Conservation (phyloP, 495 filamentous ascomycete species). For the Talaromyces borbonicus region DNA sequence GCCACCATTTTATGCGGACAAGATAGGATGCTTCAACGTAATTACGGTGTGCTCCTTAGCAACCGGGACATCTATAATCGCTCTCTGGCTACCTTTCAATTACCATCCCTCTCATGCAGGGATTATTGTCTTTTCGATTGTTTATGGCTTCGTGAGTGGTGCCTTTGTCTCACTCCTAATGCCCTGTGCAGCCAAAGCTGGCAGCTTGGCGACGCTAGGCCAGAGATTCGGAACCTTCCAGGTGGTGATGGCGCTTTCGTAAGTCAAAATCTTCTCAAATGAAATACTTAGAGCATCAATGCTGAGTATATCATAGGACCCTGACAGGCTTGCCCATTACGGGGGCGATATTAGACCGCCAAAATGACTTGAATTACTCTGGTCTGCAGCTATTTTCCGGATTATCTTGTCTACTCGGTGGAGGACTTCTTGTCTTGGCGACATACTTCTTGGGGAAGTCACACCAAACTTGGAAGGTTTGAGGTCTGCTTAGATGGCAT, state of each 20-base stretch:
- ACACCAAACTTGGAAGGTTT: not conserved
- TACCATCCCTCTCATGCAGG: conserved; percentile 17
- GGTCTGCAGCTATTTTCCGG: conserved; percentile 51
- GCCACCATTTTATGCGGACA: conserved; percentile 21
- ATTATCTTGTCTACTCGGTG: conserved; percentile 20
- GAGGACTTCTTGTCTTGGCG: not conserved
- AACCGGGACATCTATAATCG: conserved; percentile 12
- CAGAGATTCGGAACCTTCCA: conserved; percentile 23
- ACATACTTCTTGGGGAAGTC: not conserved
- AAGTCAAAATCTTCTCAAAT: conserved; percentile 3
- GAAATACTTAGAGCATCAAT: not conserved
- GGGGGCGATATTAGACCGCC: conserved; percentile 17
- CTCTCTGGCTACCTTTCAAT: conserved; percentile 16
- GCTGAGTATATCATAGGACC: conserved; percentile 9
- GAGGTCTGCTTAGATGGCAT: no score
- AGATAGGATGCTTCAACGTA: conserved; percentile 22
- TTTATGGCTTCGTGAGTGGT: conserved; percentile 30
- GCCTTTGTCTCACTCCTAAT: conserved; percentile 23
- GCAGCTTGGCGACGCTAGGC: conserved; percentile 14
- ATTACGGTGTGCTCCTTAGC: conserved; percentile 12
- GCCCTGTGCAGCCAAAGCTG: conserved; percentile 24
- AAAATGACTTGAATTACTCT: conserved; percentile 22
- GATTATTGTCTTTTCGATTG: conserved; percentile 20
- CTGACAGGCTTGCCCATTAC: conserved; percentile 23
- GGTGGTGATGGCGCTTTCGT: conserved; percentile 19